Evolutionary conservation across 768 basidiomycete genomes (phyloP), one percentile per base, ranked within the genome.

Genomic region (Tremella fuciformis): DNA sequence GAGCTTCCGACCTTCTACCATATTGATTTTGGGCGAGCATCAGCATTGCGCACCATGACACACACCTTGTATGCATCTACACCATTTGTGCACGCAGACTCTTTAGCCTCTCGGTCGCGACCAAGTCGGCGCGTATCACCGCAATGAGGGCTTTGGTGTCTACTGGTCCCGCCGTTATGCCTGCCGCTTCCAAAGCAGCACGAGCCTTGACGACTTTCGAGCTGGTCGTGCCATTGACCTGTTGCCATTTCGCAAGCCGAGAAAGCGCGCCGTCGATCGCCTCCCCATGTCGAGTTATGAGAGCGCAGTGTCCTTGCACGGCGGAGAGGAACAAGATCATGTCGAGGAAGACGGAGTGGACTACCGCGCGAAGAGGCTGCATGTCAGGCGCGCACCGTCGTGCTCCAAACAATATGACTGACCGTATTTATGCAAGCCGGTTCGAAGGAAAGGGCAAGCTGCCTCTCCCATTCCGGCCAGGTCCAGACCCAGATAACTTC

Each of bases 291-390:
- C 29, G 13, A 2, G 24, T 19, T 11, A 63, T 22, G 16, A 69
- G 38, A 2, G 60, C 21, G 8, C 66, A 60, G 29, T 34, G 29
- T 34, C 6, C 11, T 13, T 57, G 55, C 13, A 38, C 47, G 7
- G 42, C 19, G n/a, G 53, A 54, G 2, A 69, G 58, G 58, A 66
- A 72, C 13, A 67, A 38, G 18, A 69, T 46, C 8, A 58, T 55
- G 25, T 73, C 68, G 47, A 68, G 64, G 57, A 70, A 67, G 18
- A 63, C 56, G 1, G 68, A 64, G 41, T 70, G 71, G 0, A 60
- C 44, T 2, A 67, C 57, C 1, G 66, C 62, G 46, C 58, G 48
- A 3, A 73, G 52, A 13, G 70, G 65, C 70, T 72, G 38, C 39
- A 44, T 22, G 16, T 50, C 21, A 59, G 6, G 16, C 13, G 44